Conservation (phyloP, 257 asterid species). For the Solanum gandarillasii region DNA sequence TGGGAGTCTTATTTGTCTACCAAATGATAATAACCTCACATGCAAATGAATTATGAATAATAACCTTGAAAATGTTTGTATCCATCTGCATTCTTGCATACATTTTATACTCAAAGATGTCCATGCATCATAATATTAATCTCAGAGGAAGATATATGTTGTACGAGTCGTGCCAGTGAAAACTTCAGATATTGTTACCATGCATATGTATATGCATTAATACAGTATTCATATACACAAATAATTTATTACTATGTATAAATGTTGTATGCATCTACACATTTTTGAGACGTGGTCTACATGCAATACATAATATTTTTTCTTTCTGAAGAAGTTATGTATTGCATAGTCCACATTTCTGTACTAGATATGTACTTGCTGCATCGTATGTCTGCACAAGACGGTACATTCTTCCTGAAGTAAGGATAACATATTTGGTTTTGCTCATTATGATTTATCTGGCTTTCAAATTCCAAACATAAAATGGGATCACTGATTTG, state of each 20-base stretch:
- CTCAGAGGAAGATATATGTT: neutral
- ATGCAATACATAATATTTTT: neutral
- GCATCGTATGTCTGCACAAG: neutral
- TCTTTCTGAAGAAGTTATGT: neutral
- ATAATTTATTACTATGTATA: neutral
- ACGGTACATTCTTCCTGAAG: neutral
- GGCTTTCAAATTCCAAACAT: neutral
- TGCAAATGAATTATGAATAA: neutral
- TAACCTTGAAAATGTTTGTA: neutral
- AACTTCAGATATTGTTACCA: neutral
- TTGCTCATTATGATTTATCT: neutral
- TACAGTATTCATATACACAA: neutral
- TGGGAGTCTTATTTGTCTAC: neutral
- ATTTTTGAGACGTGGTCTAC: neutral
- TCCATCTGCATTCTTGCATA: neutral
- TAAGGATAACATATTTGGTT: neutral
- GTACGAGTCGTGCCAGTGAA: neutral
- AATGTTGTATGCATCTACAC: neutral
- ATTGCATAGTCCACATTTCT: neutral
- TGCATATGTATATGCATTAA: neutral
- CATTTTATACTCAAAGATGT: neutral
- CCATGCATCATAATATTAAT: neutral
- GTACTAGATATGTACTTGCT: neutral
- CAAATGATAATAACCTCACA: neutral
- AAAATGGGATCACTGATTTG: neutral